Conservation (phyloP, 495 filamentous ascomycete species). For the Neurospora sp. region DNA sequence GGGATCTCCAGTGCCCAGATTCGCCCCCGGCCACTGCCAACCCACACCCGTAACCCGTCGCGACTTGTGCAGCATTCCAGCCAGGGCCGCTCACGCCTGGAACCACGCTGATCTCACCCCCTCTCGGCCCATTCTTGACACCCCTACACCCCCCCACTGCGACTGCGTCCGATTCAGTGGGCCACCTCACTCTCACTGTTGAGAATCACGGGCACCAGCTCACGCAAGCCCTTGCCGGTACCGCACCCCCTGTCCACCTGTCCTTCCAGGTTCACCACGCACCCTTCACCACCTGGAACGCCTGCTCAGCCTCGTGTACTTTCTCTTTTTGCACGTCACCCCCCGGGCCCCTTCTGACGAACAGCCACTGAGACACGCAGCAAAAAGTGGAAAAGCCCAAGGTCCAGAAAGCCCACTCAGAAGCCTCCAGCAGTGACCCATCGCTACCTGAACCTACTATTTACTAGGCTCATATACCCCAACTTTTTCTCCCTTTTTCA, state of each 20-base stretch:
- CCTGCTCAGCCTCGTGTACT: slow-evolving; percentile 28
- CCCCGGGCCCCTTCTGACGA: slow-evolving; percentile 4
- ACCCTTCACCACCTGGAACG: slow-evolving; percentile 19
- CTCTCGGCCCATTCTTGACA: not conserved
- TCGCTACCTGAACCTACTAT: slow-evolving; percentile 3
- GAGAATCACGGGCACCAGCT: not conserved
- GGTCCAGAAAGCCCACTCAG: slow-evolving; percentile 13
- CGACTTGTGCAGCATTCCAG: slow-evolving; percentile 13
- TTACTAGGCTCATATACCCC: slow-evolving; percentile 5
- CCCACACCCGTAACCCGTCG: slow-evolving; percentile 1
- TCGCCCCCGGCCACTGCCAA: slow-evolving; percentile 8
- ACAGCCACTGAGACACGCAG: slow-evolving; percentile 27
- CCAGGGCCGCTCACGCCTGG: slow-evolving; percentile 14
- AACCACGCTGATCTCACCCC: slow-evolving; percentile 17
- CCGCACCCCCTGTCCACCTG: not conserved
- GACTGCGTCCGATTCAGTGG: slow-evolving; percentile 21
- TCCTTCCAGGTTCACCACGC: slow-evolving; percentile 6
- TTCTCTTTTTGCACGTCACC: slow-evolving; percentile 19
- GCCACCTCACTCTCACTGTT: slow-evolving; percentile 8
- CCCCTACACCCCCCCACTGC: slow-evolving; percentile 8
- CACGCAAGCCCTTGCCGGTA: not conserved
- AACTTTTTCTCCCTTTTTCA: slow-evolving; percentile 3
- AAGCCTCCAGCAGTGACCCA: slow-evolving; percentile 14
- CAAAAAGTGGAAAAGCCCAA: slow-evolving; percentile 4
- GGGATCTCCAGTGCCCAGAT: not conserved